Conservation (phyloP, 2,329 filamentous ascomycete species). For the Epichloe scottii region DNA sequence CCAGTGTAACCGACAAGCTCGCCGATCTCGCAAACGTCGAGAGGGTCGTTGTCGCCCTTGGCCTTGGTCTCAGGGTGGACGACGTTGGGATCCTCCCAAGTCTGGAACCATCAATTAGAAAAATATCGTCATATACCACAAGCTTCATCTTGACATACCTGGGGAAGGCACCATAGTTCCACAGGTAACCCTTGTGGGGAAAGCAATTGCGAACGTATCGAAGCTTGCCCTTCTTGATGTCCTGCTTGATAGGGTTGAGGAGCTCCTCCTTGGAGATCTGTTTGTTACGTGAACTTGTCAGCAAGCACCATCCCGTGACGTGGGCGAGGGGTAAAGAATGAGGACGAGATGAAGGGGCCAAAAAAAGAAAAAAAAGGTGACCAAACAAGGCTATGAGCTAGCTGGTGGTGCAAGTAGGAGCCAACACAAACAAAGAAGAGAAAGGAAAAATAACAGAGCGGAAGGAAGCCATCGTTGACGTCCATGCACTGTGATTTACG, state of each 20-base stretch:
- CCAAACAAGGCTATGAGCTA: background rate
- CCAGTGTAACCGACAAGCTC: conserved; percentile 93
- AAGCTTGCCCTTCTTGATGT: conserved; percentile 99
- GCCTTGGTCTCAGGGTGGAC: conserved; percentile 98
- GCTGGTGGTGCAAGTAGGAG: too few species aligned
- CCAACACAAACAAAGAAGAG: too few species aligned
- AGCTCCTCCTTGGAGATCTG: conserved; percentile 98
- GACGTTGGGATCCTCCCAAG: conserved; percentile 96
- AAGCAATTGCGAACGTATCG: conserved; percentile 99
- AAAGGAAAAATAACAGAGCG: too few species aligned
- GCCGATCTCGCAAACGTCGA: conserved; percentile 98
- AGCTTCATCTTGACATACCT: conserved; percentile 43
- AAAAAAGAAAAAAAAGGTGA: background rate
- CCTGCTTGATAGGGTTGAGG: conserved; percentile 99
- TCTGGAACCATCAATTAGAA: conserved; percentile 38
- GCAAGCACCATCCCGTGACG: conserved; percentile 5
- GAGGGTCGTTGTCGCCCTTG: conserved; percentile 98
- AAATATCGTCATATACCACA: background rate
- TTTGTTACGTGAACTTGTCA: conserved; percentile 10
- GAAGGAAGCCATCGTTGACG: background rate
- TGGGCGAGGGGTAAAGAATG: background rate
- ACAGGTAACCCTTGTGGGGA: conserved; percentile 99
- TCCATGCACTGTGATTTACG: background rate
- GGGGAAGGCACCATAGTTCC: conserved; percentile 99
- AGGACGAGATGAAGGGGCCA: too few species aligned